phyloP scores from a whole-genome alignment of 352 stramenopile genomes.

The Blastocystis sp. region DNA sequence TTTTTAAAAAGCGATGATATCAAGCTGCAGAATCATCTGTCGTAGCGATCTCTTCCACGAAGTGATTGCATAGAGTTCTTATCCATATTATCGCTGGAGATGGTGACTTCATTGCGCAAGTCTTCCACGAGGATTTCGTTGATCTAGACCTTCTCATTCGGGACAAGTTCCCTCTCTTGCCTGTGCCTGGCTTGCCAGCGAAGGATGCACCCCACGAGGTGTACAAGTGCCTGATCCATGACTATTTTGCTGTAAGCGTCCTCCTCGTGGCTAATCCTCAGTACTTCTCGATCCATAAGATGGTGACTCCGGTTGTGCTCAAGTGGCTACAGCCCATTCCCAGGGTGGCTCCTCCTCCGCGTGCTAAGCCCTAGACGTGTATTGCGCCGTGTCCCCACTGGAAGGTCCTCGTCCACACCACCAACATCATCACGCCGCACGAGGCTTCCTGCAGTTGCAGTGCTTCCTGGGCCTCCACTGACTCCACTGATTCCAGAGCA shows the following conservation, averaged over 20 bases:
- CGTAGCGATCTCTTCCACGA: neutral
- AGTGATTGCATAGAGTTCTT: conserved; percentile 16
- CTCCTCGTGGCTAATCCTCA: neutral
- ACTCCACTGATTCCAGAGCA: neutral
- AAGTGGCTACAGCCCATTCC: conserved; percentile 59
- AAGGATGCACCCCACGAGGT: neutral
- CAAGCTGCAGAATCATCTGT: neutral
- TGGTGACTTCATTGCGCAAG: conserved; percentile 49
- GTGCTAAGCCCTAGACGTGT: neutral
- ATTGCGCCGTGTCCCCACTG: conserved; percentile 50
- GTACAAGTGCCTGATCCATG: conserved; percentile 54
- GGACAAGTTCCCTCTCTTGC: conserved; percentile 19
- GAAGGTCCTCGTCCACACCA: conserved; percentile 11
- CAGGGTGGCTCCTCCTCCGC: neutral
- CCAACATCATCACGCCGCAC: conserved; percentile 34
- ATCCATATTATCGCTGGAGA: conserved; percentile 56
- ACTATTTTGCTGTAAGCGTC: conserved; percentile 53
- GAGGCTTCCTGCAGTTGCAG: neutral
- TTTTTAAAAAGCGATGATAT: neutral
- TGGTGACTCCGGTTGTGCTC: conserved; percentile 60
- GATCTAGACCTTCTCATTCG: conserved; percentile 16
- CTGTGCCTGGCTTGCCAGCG: neutral
- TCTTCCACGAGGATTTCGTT: conserved; percentile 22
- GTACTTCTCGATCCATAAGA: conserved; percentile 63
- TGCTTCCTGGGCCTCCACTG: too few species aligned